phyloP scores from a whole-genome alignment of 2,329 filamentous ascomycete species.

The Exophiala sideris region DNA sequence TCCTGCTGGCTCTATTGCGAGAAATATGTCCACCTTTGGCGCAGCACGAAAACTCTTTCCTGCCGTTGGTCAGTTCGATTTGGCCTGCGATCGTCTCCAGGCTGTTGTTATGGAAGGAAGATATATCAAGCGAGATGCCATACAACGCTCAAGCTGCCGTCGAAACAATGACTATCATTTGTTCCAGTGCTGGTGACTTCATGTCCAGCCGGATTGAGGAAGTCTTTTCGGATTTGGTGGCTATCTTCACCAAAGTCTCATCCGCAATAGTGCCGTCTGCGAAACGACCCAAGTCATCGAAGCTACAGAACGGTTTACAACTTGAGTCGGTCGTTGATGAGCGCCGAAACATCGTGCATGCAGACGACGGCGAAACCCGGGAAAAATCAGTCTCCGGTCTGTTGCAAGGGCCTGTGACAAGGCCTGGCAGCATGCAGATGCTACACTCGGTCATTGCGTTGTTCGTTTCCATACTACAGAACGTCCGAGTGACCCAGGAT shows the following conservation, averaged over 20 bases:
- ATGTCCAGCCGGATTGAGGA: constrained; percentile 70
- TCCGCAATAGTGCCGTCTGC: background rate
- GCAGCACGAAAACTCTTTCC: constrained; percentile 73
- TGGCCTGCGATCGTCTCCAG: constrained; percentile 79
- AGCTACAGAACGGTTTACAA: background rate
- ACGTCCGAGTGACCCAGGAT: constrained; percentile 40
- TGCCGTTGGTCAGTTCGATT: constrained; percentile 83
- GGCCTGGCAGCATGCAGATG: constrained; percentile 16
- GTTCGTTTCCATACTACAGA: constrained; percentile 38
- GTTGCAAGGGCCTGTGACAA: background rate
- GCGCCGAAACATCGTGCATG: background rate
- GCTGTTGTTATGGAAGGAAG: constrained; percentile 45
- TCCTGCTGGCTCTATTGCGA: constrained; percentile 71
- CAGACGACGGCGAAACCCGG: background rate
- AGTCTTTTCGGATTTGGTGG: constrained; percentile 54
- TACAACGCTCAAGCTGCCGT: constrained; percentile 66
- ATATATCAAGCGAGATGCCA: constrained; percentile 36
- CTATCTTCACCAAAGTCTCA: constrained; percentile 34
- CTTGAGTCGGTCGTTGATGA: background rate
- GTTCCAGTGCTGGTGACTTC: constrained; percentile 73
- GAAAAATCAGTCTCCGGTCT: background rate
- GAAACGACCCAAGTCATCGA: background rate
- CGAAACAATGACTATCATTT: constrained; percentile 65
- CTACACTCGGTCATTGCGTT: constrained; percentile 28
- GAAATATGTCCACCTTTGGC: constrained; percentile 71